Evolutionary conservation across 768 basidiomycete species (phyloP).

Genomic region (Leccinum imitatum): DNA sequence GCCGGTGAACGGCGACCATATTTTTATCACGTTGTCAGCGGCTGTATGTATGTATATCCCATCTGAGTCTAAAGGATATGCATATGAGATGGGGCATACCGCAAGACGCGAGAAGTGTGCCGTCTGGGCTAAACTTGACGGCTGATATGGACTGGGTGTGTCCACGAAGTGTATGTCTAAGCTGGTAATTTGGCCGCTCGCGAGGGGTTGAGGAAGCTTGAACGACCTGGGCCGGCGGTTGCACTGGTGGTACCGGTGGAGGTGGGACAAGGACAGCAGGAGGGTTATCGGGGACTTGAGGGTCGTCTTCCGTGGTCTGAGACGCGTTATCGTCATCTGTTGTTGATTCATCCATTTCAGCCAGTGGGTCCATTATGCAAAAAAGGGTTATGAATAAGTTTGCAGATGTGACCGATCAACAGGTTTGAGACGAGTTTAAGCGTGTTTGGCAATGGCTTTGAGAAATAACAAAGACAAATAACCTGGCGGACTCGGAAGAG

Average conservation of each 20-base stretch:
- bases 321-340: slow-evolving; percentile 67
- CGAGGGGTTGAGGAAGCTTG: slow-evolving; percentile 39
- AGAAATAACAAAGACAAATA: slow-evolving; percentile 27
- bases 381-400: background rate
- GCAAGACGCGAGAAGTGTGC: slow-evolving; percentile 80
- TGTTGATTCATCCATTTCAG: slow-evolving; percentile 43
- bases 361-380: slow-evolving; percentile 21
- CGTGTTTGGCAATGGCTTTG: slow-evolving; percentile 25
- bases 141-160: slow-evolving; percentile 85
- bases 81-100: slow-evolving; percentile 48
- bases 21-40: slow-evolving; percentile 75
- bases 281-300: slow-evolving; percentile 66
- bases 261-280: slow-evolving; percentile 40
- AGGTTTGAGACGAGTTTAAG: slow-evolving; percentile 19
- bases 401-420: background rate
- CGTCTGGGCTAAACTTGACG: slow-evolving; percentile 91
- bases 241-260: slow-evolving; percentile 31
- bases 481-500: background rate
- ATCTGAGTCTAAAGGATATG: slow-evolving; percentile 1
- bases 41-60: slow-evolving; percentile 40
- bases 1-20: slow-evolving; percentile 81
- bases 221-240: slow-evolving; percentile 31
- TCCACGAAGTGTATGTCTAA: slow-evolving; percentile 65
- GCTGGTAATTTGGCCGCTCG: slow-evolving; percentile 63
- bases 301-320: slow-evolving; percentile 85